Percentiles rank a stretch among this genome's conserved stretches.
These are phyloP conservation scores for Silene uniflora DNA, from an alignment of 148 eudicot species.

Conservation along the genomic window DNA sequence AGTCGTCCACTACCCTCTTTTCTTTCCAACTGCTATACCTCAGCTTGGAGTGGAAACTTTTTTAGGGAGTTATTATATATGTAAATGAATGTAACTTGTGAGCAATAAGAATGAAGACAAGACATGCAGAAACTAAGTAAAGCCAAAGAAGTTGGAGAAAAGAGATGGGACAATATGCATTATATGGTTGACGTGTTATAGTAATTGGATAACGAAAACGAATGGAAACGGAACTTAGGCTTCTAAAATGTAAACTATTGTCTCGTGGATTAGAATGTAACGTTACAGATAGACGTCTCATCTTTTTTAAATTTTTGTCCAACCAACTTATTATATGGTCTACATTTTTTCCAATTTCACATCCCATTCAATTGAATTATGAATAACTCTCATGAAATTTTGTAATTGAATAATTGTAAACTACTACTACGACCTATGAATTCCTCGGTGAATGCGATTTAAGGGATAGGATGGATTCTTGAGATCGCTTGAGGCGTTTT, in stretches of 20 bases:
- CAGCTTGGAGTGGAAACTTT: not conserved
- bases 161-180: not conserved
- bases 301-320: not conserved
- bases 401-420: too few relatives aligned
- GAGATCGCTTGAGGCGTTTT: too few relatives aligned
- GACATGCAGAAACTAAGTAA: not conserved
- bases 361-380: too few relatives aligned
- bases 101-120: not conserved
- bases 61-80: not conserved
- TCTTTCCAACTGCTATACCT: not conserved
- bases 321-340: too few relatives aligned
- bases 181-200: conserved; percentile 20
- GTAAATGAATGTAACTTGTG: not conserved
- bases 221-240: conserved; percentile 19
- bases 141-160: conserved; percentile 4
- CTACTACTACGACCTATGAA: too few relatives aligned
- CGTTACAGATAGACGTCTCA: conserved; percentile 17
- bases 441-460: too few relatives aligned
- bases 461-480: too few relatives aligned
- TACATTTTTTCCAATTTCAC: too few relatives aligned
- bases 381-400: too few relatives aligned
- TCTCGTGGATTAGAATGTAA: conserved; percentile 30
- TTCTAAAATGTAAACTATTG: conserved; percentile 12
- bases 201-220: conserved; percentile 25
- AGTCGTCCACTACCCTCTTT: not conserved